These are phyloP conservation scores for Aspergillus brasiliensis DNA, from an alignment of 2,329 filamentous ascomycete genomes.

Conservation along the genomic window DNA sequence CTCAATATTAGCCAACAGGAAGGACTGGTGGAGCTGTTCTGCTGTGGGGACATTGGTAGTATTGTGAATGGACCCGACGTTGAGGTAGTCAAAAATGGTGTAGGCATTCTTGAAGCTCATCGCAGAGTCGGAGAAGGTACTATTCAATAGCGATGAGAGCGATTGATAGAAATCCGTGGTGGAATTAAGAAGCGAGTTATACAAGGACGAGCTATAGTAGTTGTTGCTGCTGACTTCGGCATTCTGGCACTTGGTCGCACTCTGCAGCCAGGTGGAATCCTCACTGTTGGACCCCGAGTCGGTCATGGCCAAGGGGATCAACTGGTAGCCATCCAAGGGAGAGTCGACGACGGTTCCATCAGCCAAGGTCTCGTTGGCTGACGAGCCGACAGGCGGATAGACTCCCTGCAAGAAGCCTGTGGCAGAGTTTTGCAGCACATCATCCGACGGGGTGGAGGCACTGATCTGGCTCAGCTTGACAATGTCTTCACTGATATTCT, in stretches of 20 bases:
- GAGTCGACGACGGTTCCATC: constrained; percentile 68
- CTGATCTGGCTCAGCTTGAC: constrained; percentile 71
- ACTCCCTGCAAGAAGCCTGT: constrained; percentile 80
- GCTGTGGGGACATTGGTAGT: constrained; percentile 60
- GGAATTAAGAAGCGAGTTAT: constrained; percentile 49
- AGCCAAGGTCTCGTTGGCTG: constrained; percentile 63
- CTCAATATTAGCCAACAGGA: constrained; percentile 74
- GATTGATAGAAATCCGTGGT: constrained; percentile 58
- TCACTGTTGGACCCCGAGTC: constrained; percentile 62
- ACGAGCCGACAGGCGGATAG: constrained; percentile 72
- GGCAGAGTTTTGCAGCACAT: constrained; percentile 78
- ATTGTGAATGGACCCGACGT: constrained; percentile 66
- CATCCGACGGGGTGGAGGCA: constrained; percentile 71
- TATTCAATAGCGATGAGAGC: constrained; percentile 55
- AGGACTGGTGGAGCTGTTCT: constrained; percentile 63
- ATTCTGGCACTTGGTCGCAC: constrained; percentile 57
- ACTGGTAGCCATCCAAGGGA: constrained; percentile 79
- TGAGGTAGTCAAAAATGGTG: constrained; percentile 65
- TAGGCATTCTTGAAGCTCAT: constrained; percentile 66
- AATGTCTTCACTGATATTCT: constrained; percentile 65
- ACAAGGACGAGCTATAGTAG: constrained; percentile 57
- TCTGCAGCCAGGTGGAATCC: constrained; percentile 61
- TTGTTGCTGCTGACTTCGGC: constrained; percentile 60
- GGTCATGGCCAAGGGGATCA: constrained; percentile 72
- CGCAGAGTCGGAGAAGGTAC: constrained; percentile 51